Conservation (phyloP, 805 yeast species). For the Schwanniomyces vanrijiae region DNA sequence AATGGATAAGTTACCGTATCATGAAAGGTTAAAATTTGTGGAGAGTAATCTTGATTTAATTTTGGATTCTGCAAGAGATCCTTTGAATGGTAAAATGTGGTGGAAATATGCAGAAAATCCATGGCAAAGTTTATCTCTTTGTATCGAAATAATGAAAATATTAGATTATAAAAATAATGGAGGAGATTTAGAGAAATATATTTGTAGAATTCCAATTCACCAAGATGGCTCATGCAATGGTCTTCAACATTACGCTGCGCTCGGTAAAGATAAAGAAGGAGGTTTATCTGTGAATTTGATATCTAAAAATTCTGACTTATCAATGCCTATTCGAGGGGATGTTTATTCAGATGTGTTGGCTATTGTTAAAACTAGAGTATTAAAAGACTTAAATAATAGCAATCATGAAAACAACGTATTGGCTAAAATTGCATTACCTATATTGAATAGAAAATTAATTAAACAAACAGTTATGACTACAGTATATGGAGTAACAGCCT, state of each 20-base stretch:
- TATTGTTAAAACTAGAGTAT: slow-evolving; percentile 18
- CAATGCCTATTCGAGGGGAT: slow-evolving; percentile 21
- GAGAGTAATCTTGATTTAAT: slow-evolving; percentile 20
- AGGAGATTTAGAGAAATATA: slow-evolving; percentile 18
- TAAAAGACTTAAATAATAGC: slow-evolving; percentile 1
- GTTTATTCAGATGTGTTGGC: slow-evolving; percentile 34
- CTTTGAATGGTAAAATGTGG: slow-evolving; percentile 28
- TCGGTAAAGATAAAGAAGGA: slow-evolving; percentile 36
- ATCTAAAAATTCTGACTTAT: slow-evolving; percentile 11
- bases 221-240: slow-evolving; percentile 49
- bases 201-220: slow-evolving; percentile 36
- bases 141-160: slow-evolving; percentile 29
- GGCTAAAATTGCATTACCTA: slow-evolving; percentile 13
- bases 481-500: slow-evolving; percentile 43
- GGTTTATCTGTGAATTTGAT: slow-evolving; percentile 40
- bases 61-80: slow-evolving; percentile 26
- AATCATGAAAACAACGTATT: slow-evolving; percentile 2
- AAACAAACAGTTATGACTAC: slow-evolving; percentile 47
- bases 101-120: slow-evolving; percentile 40
- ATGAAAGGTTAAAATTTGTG: slow-evolving; percentile 26
- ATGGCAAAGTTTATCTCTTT: slow-evolving; percentile 37
- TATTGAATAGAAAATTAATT: slow-evolving; percentile 31
- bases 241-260: slow-evolving; percentile 46
- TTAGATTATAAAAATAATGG: slow-evolving; percentile 14
- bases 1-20: slow-evolving; percentile 22